phyloP scores from a whole-genome alignment of 2,329 filamentous ascomycete species.

The Pleoardoris graminearum region DNA sequence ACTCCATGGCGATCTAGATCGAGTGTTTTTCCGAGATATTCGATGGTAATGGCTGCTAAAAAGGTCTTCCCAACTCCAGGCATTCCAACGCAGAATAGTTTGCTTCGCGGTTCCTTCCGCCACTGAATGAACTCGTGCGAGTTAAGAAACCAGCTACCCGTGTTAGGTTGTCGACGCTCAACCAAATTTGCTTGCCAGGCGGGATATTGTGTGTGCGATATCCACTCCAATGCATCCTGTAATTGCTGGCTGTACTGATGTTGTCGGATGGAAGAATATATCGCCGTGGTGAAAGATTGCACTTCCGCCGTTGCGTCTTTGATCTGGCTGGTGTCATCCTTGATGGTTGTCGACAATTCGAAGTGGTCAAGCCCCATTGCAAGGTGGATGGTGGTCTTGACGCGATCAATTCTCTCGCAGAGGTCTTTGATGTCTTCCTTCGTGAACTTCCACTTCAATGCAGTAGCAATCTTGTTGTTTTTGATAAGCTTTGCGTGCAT shows the following conservation, averaged over 20 bases:
- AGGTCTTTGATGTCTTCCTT: conserved; percentile 2
- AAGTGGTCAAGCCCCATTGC: no score
- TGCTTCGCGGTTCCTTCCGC: conserved; percentile 7
- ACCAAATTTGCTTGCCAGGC: conserved; percentile 17
- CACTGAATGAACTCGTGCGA: conserved; percentile 5
- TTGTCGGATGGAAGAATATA: background rate
- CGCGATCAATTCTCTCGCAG: background rate
- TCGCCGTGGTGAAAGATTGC: background rate
- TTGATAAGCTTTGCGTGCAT: conserved; percentile 6
- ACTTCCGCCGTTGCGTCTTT: background rate
- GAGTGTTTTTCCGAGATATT: conserved; percentile 11
- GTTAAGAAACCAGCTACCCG: conserved; percentile 16
- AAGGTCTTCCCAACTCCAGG: conserved; percentile 2
- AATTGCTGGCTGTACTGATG: background rate
- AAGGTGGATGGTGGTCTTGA: no score
- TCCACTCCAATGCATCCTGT: conserved; percentile 10
- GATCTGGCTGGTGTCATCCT: no score
- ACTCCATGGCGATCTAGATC: conserved; percentile 18
- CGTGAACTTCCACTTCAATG: conserved; percentile 10
- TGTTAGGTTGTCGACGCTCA: conserved; percentile 10
- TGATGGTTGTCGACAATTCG: no score
- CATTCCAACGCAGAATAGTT: conserved; percentile 23
- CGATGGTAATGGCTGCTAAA: conserved; percentile 19
- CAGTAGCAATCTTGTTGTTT: background rate
- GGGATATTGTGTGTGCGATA: conserved; percentile 11